Evolutionary conservation across 371 early-diverging fungal genomes (phyloP), one percentile per base, ranked within the genome.

Genomic region (Lichtheimia ornata): DNA sequence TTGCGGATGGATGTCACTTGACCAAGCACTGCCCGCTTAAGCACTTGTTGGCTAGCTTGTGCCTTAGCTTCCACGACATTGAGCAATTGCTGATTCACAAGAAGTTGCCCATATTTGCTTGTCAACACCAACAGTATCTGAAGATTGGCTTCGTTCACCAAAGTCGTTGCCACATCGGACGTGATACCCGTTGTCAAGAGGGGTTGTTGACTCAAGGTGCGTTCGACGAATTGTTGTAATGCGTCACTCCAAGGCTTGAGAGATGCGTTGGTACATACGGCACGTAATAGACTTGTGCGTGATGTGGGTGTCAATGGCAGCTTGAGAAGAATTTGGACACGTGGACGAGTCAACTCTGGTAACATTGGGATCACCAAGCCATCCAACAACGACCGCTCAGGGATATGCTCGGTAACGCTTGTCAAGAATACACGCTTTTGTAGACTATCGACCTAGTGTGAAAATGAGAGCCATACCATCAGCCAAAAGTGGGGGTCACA

Each of bases 1-100:
- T 56, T 56, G 17, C 57, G 57, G 7, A 56, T 44, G 3, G 57
- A 56, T 0, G 47, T 20, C 18, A 56, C 20, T 25, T 56, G 57
- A 12, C 45, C 45, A 13, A 56, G 15, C 15, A 56, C 57, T 11
- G 57, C 57, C 5, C 57, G 44, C 25, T 56, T 56, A 4, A 56
- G 28, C 0, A 56, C 40, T 27, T 41, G 40, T 11, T 56, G 42
- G 17, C 57, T 56, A 3, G 45, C 17, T 25, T 45, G 43, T 9
- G 57, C 57, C 4, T 27, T 45, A 2, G 40, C n/a, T 25, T 56
- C 57, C 0, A 56, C 45, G 1, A 5, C 15, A 45, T 56, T 45
- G 22, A 56, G 42, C 17, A 47, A 47, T n/a, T 47, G 47, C 0
- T 41, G 24, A 11, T 20, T 5, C 13, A 25, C 43, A 2, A 56